Evolutionary conservation across 441 rosid genomes (phyloP).

Genomic region (Populus hybrid): DNA sequence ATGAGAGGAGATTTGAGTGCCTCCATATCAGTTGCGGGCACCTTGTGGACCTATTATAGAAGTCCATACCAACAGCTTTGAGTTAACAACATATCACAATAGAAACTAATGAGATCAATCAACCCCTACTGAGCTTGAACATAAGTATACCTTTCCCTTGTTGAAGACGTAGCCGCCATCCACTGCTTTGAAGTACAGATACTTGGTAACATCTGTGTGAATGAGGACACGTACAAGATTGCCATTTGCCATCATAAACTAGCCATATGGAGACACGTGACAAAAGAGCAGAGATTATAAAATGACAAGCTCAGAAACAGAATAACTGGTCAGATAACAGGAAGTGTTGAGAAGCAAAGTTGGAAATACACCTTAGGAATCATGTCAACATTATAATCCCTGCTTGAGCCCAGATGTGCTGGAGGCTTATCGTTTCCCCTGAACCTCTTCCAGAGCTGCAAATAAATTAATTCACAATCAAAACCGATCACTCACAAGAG

Average conservation of each 20-base stretch:
- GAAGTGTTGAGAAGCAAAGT: background rate
- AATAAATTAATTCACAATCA: slow-evolving; percentile 10
- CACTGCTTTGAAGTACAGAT: slow-evolving; percentile 84
- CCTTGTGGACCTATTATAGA: slow-evolving; percentile 66
- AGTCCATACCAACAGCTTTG: background rate
- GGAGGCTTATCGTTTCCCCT: slow-evolving; percentile 79
- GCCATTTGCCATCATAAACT: slow-evolving; percentile 98
- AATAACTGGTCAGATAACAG: background rate
- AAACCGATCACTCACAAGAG: slow-evolving; percentile 9
- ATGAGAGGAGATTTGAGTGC: slow-evolving; percentile 88
- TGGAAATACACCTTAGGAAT: slow-evolving; percentile 65
- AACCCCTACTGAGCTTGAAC: background rate
- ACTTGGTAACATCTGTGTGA: slow-evolving; percentile 88
- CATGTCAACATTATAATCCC: slow-evolving; percentile 95
- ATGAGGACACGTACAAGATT: slow-evolving; percentile 90
- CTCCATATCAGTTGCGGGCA: slow-evolving; percentile 89
- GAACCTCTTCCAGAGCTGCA: slow-evolving; percentile 87
- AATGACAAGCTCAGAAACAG: background rate
- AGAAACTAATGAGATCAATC: background rate
- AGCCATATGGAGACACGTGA: slow-evolving; percentile 17
- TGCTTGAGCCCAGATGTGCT: slow-evolving; percentile 75
- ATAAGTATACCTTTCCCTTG: slow-evolving; percentile 68
- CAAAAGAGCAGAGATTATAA: background rate
- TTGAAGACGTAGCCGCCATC: slow-evolving; percentile 83
- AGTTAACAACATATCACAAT: slow-evolving; percentile 1